Evolutionary conservation across 192 early-diverging fungal species (phyloP).

Genomic region (Chytriomyces hyalinus): DNA sequence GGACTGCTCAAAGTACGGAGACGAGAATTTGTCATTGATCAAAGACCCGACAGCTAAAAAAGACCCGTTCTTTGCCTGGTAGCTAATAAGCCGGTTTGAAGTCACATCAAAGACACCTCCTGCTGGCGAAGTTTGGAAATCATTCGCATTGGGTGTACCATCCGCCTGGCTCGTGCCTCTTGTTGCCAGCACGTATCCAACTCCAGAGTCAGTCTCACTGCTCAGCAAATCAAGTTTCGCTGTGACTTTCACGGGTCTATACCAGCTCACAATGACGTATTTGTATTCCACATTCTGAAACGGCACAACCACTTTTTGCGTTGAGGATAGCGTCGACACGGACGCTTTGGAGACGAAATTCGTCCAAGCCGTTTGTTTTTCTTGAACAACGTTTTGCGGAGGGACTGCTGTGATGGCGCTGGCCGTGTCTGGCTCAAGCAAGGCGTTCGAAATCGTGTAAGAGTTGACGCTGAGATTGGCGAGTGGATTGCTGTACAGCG

Average conservation of each 20-base stretch:
- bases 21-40: background rate
- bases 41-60: background rate
- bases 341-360: conserved; percentile 1
- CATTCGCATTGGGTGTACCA: background rate
- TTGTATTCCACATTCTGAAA: background rate
- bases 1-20: background rate
- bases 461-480: no score
- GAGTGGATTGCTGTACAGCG: background rate
- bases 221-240: background rate
- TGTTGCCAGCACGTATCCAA: conserved; percentile 9
- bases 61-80: background rate
- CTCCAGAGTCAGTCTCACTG: background rate
- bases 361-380: conserved; percentile 7
- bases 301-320: background rate
- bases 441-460: background rate
- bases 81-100: background rate
- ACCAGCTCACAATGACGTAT: background rate
- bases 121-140: background rate
- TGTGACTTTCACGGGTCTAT: conserved; percentile 8
- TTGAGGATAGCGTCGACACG: background rate
- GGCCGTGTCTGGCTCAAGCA: background rate
- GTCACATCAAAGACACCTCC: background rate
- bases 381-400: background rate
- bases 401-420: background rate
- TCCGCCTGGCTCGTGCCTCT: background rate